Base-by-base conservation (phyloP, 2,329 filamentous ascomycete species). In the Epichloe hybrida region DNA sequence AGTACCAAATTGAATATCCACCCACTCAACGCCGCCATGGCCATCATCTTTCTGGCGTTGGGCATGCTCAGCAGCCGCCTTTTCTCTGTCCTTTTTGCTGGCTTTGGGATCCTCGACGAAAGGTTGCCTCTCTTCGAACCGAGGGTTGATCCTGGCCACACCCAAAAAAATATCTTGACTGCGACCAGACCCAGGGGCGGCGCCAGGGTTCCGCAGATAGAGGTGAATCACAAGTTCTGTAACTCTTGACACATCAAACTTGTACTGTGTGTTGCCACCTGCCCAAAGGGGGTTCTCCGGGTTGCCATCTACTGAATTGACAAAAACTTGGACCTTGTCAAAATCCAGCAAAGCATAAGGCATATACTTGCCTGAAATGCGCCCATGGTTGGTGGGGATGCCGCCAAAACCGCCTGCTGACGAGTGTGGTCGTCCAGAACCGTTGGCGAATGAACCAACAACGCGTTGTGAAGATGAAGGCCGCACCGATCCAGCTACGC, bases 221-320 rank as follows among this genome's bases (percentile, higher is more conserved):
- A 98, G 74, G 58, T 95, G 91, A 27, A 97, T 83, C 54, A 83
- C 87, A 53, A 98, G 75, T 61, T 97, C 91, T 1, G 90, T 95
- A 49, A 89, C 86, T 62, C 93, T 80, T 51, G 93, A 97, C 54
- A 98, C 93, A 74, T 98, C 93, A 67, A 98, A 98, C 71, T 98
- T 98, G 79, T 96, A 98, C 62, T 95, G 89, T n/a, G 93, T 98
- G 69, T 91, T 97, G 64, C 91, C 88, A 55, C 93, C 93, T 3
- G 91, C 90, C 89, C 93, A 98, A 0, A 96, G 74, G 0, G 93
- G 93, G 66, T 94, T 94, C 69, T 96, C 89, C 9, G 93, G 91
- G 45, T 81, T 90, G 52, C 93, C 93, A 48, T 93, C 93, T 42
- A 97, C 91, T 11, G 93, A 89, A 70, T 96, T 95, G 69, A 97